Evolutionary conservation across 305 asterid genomes (phyloP), one percentile per base, ranked within the genome.

Genomic region (Fraxinus ornus): DNA sequence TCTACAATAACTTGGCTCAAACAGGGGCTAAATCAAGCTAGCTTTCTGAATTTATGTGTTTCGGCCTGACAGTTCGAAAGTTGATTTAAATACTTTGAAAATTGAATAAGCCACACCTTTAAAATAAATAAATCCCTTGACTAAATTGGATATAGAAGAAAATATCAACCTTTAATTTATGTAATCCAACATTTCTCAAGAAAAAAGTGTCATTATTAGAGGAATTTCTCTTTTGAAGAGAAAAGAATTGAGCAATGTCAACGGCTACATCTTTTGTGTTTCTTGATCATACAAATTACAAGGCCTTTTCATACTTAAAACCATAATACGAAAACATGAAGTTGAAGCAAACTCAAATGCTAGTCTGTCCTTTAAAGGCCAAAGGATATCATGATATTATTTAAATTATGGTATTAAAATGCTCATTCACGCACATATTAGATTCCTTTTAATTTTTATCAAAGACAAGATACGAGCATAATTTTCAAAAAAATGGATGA

Each of bases 191-290:
- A 82, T 85, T 66, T 85, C 39, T 41, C 47, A 32, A 26, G 82
- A 80, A 39, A 86, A 87, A 84, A 84, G 87, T 81, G 62, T 76
- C 36, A 64, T 75, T 36, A 83, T 30, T 37, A 68, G 81, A 77
- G 76, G 36, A 80, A 82, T 47, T 77, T 77, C 78, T 83, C 85
- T 85, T 85, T 85, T 85, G 44, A 84, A 79, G 66, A 76, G 83
- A 84, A 87, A 84, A 84, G 78, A 36, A 79, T 74, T 76, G 74
- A 33, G 62, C 71, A 83, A 86, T 85, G 93, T 90, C 90, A 83
- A 87, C 77, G 88, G 83, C 30, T 33, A 76, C 84, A 87, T 87
- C 78, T 37, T 83, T 85, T 77, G 70, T 84, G 91, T 87, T 83
- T 81, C 82, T 76, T 84, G 60, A 85, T 76, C 78, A 76, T 83